These are phyloP conservation scores for Pinus albicaulis DNA, from an alignment of 75 land plant species.

Conservation along the genomic window DNA sequence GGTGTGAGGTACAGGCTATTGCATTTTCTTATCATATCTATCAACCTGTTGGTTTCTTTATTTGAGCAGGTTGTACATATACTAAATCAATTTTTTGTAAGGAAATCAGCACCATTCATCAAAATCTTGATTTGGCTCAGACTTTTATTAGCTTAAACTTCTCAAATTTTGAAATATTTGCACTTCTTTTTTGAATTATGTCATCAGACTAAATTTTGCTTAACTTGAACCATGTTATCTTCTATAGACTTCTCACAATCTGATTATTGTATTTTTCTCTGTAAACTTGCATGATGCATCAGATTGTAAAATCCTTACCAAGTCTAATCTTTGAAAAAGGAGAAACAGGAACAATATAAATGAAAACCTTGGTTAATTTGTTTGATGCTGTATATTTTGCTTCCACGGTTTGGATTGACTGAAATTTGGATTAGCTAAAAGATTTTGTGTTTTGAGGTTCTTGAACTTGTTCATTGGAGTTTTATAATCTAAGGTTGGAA, in stretches of 20 bases:
- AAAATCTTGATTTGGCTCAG: not conserved
- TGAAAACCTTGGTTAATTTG: not conserved
- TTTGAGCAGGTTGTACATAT: not conserved
- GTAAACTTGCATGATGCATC: not conserved
- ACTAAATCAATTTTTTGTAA: not conserved
- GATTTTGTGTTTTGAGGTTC: no score
- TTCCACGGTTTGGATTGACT: not conserved
- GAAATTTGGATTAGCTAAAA: not conserved
- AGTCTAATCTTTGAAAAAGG: not conserved
- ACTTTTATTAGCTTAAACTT: not conserved
- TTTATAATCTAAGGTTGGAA: no score
- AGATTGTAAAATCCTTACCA: not conserved
- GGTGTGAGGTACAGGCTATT: constrained; percentile 79
- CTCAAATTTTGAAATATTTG: not conserved
- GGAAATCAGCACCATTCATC: not conserved
- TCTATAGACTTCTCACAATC: not conserved
- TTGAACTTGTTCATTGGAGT: no score
- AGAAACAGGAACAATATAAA: not conserved
- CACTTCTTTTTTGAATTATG: not conserved
- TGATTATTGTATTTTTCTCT: not conserved
- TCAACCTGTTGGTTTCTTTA: not conserved
- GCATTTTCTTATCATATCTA: not conserved
- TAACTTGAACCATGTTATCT: not conserved
- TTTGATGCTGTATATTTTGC: not conserved
- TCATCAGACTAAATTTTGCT: not conserved